phyloP scores from a whole-genome alignment of 2,329 filamentous ascomycete genomes.

The Botrytis medusae region DNA sequence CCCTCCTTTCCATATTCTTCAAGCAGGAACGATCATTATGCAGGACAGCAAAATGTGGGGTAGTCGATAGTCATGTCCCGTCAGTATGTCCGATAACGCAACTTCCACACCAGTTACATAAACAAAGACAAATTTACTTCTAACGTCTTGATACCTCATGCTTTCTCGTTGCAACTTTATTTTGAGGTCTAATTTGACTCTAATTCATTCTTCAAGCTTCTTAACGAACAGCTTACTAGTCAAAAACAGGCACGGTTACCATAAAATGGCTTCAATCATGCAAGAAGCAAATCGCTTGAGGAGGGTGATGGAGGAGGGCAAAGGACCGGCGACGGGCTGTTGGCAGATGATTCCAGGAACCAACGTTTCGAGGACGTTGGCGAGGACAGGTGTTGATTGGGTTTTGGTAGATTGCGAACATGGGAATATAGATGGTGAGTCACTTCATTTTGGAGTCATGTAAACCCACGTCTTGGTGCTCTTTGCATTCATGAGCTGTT shows the following conservation, averaged over 20 bases:
- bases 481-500: not conserved
- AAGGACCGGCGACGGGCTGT: conserved; percentile 51
- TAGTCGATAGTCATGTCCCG: not conserved
- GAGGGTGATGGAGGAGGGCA: conserved; percentile 49
- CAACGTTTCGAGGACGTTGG: conserved; percentile 59
- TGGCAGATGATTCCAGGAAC: conserved; percentile 64
- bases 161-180: not conserved
- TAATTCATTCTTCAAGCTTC: not conserved
- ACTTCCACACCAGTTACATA: not conserved
- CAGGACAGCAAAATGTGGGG: conserved; percentile 12
- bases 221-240: not conserved
- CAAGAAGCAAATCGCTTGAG: conserved; percentile 49
- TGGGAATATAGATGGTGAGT: conserved; percentile 53
- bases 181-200: not conserved
- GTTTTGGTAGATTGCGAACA: conserved; percentile 62
- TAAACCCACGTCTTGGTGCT: not conserved
- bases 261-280: conserved; percentile 35
- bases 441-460: not conserved
- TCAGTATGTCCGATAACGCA: conserved; percentile 8
- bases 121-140: not conserved
- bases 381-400: conserved; percentile 64
- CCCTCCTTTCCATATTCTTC: not conserved
- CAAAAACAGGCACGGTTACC: not conserved
- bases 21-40: conserved; percentile 11
- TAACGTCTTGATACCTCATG: not conserved